Evolutionary conservation across 177 flowering plant species (phyloP).

Genomic region (Vitis hybrid): DNA sequence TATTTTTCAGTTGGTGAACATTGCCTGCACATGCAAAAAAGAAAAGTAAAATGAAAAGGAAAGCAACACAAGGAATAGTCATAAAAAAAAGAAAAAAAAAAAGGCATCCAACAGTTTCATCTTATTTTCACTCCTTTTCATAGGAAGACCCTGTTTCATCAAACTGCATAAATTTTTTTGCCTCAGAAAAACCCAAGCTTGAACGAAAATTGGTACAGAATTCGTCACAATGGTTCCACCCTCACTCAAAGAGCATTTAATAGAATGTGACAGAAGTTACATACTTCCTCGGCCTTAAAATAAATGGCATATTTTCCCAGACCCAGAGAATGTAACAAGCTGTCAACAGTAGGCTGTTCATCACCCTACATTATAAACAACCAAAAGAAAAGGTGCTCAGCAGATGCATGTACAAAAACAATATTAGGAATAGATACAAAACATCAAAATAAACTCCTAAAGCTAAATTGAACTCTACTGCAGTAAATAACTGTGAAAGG

Average conservation of each 20-base stretch:
- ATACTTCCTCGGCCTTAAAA: constrained; percentile 89
- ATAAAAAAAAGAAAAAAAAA: neutral
- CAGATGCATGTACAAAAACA: neutral
- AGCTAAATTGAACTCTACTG: neutral
- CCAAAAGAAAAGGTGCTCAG: neutral
- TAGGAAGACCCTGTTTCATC: neutral
- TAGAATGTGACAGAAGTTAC: constrained; percentile 9
- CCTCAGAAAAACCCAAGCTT: neutral
- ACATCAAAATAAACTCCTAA: neutral
- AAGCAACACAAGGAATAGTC: neutral
- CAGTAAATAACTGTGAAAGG: too few relatives aligned
- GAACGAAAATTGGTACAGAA: neutral
- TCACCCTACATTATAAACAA: constrained; percentile 40
- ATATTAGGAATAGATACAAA: neutral
- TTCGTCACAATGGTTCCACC: neutral
- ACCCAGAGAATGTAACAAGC: constrained; percentile 65
- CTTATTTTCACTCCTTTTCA: neutral
- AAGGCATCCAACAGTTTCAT: too few relatives aligned
- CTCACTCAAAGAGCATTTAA: neutral
- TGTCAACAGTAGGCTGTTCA: constrained; percentile 59
- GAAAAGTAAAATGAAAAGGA: neutral
- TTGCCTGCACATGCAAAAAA: neutral
- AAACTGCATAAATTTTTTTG: neutral
- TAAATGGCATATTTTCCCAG: constrained; percentile 65
- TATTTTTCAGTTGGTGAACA: neutral